Evolutionary conservation across 1,284 basidiomycete species (phyloP).

Genomic region (Coniferiporia weirii): DNA sequence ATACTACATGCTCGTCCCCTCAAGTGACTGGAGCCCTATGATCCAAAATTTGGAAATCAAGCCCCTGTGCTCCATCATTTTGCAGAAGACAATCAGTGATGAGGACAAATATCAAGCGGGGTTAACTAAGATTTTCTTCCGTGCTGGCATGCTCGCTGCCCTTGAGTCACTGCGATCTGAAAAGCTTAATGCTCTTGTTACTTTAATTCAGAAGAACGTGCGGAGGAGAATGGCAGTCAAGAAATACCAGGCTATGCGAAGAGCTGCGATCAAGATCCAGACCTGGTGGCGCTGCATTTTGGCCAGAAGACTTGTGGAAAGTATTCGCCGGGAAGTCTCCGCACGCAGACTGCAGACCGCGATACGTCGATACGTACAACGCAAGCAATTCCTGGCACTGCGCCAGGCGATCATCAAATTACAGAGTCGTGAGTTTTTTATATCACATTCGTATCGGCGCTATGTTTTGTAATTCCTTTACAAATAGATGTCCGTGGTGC

Average conservation of each 20-base stretch:
- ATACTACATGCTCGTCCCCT: constrained; percentile 95
- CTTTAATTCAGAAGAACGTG: constrained; percentile 97
- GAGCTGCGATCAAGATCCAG: constrained; percentile 81
- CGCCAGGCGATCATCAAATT: constrained; percentile 65
- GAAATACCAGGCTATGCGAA: constrained; percentile 70
- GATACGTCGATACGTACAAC: constrained; percentile 69
- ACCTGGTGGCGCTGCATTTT: constrained; percentile 89
- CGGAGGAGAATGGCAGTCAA: constrained; percentile 80
- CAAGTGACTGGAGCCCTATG: constrained; percentile 80
- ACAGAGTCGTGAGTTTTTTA: constrained; percentile 78
- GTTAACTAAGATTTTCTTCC: constrained; percentile 98
- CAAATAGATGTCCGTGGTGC: constrained; percentile 72
- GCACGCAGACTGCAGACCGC: constrained; percentile 76
- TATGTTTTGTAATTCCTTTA: constrained; percentile 14
- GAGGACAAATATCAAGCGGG: constrained; percentile 97
- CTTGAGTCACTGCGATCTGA: constrained; percentile 89
- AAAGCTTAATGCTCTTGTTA: constrained; percentile 86
- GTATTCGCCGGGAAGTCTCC: constrained; percentile 69
- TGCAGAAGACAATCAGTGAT: constrained; percentile 85
- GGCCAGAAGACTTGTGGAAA: constrained; percentile 69
- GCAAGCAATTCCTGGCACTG: constrained; percentile 64
- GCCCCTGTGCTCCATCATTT: constrained; percentile 80
- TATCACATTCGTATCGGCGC: not conserved
- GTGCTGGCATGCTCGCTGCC: constrained; percentile 98
- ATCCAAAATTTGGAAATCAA: constrained; percentile 78